These are phyloP conservation scores for Alternaria atra DNA, from an alignment of 2,329 filamentous ascomycete species.

Conservation along the genomic window DNA sequence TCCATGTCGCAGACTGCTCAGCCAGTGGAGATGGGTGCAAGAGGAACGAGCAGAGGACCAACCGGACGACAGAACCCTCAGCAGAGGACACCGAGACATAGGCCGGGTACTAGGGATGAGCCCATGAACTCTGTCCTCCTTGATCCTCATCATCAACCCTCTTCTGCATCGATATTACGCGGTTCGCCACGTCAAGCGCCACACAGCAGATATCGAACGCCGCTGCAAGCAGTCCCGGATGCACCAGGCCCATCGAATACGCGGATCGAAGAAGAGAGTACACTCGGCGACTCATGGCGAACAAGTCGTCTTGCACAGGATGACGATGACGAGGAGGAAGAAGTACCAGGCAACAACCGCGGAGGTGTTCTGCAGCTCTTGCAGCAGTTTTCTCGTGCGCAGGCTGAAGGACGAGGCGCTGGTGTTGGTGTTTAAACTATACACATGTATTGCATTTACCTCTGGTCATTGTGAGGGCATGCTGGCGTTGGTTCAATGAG, in stretches of 20 bases:
- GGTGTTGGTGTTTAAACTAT: slow-evolving; percentile 42
- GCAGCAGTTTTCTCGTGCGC: slow-evolving; percentile 72
- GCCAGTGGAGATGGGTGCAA: slow-evolving; percentile 56
- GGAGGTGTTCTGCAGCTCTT: slow-evolving; percentile 71
- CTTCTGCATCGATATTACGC: slow-evolving; percentile 57
- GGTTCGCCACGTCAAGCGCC: slow-evolving; percentile 58
- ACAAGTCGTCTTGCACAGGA: slow-evolving; percentile 53
- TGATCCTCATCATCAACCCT: slow-evolving; percentile 78
- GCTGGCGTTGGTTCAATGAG: slow-evolving; percentile 1
- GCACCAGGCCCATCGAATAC: slow-evolving; percentile 16
- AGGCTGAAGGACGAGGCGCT: slow-evolving; percentile 59
- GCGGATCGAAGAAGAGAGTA: slow-evolving; percentile 63
- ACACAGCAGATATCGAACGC: slow-evolving; percentile 54
- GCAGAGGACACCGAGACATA: slow-evolving; percentile 36
- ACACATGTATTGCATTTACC: slow-evolving; percentile 10
- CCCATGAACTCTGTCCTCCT: slow-evolving; percentile 78
- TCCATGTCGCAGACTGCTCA: slow-evolving; percentile 57
- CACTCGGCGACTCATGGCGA: slow-evolving; percentile 69
- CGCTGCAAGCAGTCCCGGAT: slow-evolving; percentile 35
- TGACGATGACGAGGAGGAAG: slow-evolving; percentile 61
- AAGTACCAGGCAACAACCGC: slow-evolving; percentile 53
- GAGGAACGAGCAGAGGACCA: slow-evolving; percentile 40
- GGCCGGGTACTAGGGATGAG: slow-evolving; percentile 53
- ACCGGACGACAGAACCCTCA: slow-evolving; percentile 33
- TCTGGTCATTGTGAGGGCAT: slow-evolving; percentile 1